Evolutionary conservation across 169 alveolate genomes (phyloP), one percentile per base, ranked within the genome.

Genomic region (Eimeria maxima): DNA sequence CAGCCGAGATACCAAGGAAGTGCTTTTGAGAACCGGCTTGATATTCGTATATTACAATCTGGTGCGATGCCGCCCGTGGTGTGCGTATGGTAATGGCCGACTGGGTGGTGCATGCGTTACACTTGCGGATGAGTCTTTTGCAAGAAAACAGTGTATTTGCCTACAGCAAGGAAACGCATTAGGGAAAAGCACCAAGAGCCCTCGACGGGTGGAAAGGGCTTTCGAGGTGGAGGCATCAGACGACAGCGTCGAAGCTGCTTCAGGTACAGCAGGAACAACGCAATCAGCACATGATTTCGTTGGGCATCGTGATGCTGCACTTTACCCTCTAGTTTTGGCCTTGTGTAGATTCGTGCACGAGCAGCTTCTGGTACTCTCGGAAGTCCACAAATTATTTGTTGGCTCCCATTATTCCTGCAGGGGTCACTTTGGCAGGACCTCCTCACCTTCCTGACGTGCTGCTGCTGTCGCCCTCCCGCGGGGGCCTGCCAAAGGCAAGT

Each of bases 401-500:
- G n/a, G 80, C 38, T 44, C 24, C 4, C 53, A 50, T 20, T 45
- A 13, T n/a, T 57, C 42, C 44, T 60, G 74, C 93, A 86, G 93
- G 6, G 20, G 7, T 42, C 44, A 29, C 18, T 24, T 33, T 5
- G 38, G 57, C 60, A 18, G 78, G 47, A 24, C 80, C 80, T 11
- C 29, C 60, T 5, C 57, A 38, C 13, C 60, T 38, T 71, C 93
- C 93, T 27, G 93, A 86, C 44, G 78, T 86, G 67, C 78, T 86
- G n/a, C 60, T 86, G 38, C 47, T 86, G 16, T 45, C 93, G 55
- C 93, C 93, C 7, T 86, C 93, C 38, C 60, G 93, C 20, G 78
- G 93, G 27, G 93, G 93, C 63, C 55, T 86, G 13, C 55, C 74
- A 33, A 86, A 86, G 93, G 93, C 74, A 60, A 86, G 93, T 45